These are phyloP conservation scores for Rhododendron henanense DNA, from an alignment of 148 eudicot species.

Conservation along the genomic window DNA sequence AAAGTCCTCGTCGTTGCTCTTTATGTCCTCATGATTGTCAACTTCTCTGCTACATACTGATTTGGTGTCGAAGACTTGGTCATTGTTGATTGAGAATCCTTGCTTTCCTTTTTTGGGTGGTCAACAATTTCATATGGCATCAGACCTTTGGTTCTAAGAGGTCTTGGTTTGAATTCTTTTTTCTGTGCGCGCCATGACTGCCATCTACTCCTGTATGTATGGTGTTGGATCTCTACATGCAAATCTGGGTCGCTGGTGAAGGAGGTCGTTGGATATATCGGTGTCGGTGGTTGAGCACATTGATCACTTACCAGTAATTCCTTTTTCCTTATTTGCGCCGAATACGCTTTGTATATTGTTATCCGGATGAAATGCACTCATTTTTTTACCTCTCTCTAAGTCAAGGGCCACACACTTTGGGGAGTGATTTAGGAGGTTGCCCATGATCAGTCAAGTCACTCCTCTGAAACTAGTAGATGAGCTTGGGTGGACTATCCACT, in stretches of 20 bases:
- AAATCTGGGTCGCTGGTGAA: not conserved
- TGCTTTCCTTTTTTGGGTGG: not conserved
- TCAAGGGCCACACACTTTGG: not conserved
- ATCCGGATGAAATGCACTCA: not conserved
- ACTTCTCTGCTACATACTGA: not conserved
- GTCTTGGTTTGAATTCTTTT: not conserved
- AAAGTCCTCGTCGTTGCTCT: not conserved
- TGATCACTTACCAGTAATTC: not conserved
- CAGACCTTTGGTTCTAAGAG: not conserved
- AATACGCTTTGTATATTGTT: not conserved
- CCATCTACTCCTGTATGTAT: not conserved
- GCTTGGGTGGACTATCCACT: not conserved
- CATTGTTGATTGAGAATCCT: not conserved
- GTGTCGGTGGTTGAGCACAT: not conserved
- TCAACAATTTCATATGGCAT: not conserved
- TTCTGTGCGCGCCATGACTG: not conserved
- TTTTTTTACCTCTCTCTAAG: not conserved
- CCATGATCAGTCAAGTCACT: not conserved
- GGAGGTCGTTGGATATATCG: not conserved
- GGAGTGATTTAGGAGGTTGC: not conserved
- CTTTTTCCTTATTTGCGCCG: not conserved
- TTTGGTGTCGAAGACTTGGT: not conserved
- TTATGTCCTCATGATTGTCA: not conserved
- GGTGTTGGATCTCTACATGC: not conserved
- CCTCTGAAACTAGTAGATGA: not conserved